A percentile compares a stretch with the other conserved stretches of the same genome.
Conservation (phyloP, 805 yeast genomes). For the Torulaspora microellipsoides region DNA sequence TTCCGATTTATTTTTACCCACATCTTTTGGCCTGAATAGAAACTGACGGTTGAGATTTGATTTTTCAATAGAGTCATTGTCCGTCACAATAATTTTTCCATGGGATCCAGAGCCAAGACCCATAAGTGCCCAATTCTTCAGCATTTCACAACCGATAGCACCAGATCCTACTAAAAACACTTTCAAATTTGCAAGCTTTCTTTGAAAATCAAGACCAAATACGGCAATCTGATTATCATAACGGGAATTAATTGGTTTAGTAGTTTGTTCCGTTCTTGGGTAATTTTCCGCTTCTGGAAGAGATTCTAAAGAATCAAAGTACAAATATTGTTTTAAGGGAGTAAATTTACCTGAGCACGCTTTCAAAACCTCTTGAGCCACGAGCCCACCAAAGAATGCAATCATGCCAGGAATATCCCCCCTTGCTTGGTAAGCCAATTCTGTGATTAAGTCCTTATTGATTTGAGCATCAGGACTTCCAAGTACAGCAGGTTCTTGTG, state of each 20-base stretch:
- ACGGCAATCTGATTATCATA: constrained; percentile 96
- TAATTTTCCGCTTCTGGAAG: constrained; percentile 58
- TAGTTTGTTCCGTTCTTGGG: constrained; percentile 64
- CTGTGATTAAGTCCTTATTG: constrained; percentile 61
- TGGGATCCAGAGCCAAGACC: constrained; percentile 90
- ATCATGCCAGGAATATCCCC: constrained; percentile 90
- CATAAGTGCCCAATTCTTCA: constrained; percentile 96
- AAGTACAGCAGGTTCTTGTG: constrained; percentile 49
- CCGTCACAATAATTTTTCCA: constrained; percentile 83
- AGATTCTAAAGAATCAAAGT: constrained; percentile 91
- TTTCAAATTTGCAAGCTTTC: constrained; percentile 65
- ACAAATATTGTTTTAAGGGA: constrained; percentile 89
- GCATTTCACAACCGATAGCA: constrained; percentile 98
- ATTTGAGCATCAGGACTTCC: constrained; percentile 48
- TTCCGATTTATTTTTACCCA: constrained; percentile 85
- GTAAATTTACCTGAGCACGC: constrained; percentile 92
- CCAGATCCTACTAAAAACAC: constrained; percentile 95
- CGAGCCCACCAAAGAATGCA: constrained; percentile 89
- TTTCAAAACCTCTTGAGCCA: constrained; percentile 95
- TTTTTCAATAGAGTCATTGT: constrained; percentile 91
- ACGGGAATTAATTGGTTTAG: constrained; percentile 72
- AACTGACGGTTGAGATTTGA: constrained; percentile 96
- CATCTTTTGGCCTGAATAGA: constrained; percentile 90
- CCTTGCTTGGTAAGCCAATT: constrained; percentile 75
- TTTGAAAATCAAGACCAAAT: constrained; percentile 76